Conservation (phyloP, 2,329 filamentous ascomycete genomes). For the Neonectria ditissima region DNA sequence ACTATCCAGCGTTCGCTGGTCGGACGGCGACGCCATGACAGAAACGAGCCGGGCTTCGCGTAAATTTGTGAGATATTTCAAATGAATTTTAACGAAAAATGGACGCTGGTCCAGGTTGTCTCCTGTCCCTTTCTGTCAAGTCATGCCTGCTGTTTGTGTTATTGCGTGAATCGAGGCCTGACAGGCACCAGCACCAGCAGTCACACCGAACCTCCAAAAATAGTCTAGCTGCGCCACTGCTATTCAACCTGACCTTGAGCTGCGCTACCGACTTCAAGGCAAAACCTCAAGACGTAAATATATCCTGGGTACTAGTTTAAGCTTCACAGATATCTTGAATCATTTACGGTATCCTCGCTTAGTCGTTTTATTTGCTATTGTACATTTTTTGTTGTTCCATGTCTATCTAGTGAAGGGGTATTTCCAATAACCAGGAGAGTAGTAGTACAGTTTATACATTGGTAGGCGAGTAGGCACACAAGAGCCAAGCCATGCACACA, state of each 20-base stretch:
- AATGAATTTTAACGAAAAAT: too few relatives aligned
- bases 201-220: slow-evolving; percentile 16
- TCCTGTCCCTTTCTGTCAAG: slow-evolving; percentile 3
- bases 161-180: slow-evolving; percentile 14
- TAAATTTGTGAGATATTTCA: background rate
- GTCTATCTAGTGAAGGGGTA: slow-evolving; percentile 21
- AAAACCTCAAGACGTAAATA: background rate
- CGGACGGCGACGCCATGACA: slow-evolving; percentile 24
- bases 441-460: slow-evolving; percentile 21
- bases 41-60: background rate
- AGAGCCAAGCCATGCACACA: slow-evolving; percentile 28
- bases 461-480: slow-evolving; percentile 18
- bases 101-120: background rate
- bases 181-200: slow-evolving; percentile 38
- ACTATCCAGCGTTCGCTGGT: slow-evolving; percentile 45
- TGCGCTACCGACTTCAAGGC: background rate
- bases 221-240: slow-evolving; percentile 15
- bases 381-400: slow-evolving; percentile 12
- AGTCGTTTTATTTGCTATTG: slow-evolving; percentile 11
- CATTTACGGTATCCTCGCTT: background rate
- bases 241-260: slow-evolving; percentile 13
- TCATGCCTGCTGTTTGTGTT: slow-evolving; percentile 2
- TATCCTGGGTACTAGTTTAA: background rate
- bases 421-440: slow-evolving; percentile 21
- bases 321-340: background rate